phyloP scores from a whole-genome alignment of 1,284 basidiomycete genomes.

The Lentinula novae-zelandiae region DNA sequence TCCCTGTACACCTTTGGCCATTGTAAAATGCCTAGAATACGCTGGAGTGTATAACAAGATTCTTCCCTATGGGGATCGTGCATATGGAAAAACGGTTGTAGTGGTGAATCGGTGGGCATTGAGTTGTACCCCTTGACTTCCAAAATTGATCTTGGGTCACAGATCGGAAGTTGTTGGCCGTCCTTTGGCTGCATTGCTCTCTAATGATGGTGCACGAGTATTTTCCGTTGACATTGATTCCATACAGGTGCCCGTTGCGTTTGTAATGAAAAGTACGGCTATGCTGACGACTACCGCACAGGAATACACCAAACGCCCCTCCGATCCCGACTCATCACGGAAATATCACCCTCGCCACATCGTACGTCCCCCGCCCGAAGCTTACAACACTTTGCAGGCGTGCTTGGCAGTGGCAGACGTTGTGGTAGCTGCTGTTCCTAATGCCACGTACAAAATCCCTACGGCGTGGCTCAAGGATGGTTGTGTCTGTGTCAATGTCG shows the following conservation, averaged over 20 bases:
- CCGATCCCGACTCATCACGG: conserved; percentile 32
- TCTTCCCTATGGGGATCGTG: conserved; percentile 90
- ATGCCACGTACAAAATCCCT: conserved; percentile 83
- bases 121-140: not conserved
- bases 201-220: conserved; percentile 95
- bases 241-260: conserved; percentile 59
- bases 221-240: conserved; percentile 94
- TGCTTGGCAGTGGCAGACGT: conserved; percentile 84
- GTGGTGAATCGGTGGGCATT: conserved; percentile 84
- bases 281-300: conserved; percentile 20
- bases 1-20: conserved; percentile 94
- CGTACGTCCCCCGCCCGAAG: conserved; percentile 58
- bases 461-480: conserved; percentile 91
- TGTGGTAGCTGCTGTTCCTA: conserved; percentile 89
- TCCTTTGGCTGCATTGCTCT: conserved; percentile 88
- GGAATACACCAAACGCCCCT: conserved; percentile 91
- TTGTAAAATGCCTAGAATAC: conserved; percentile 92
- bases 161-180: conserved; percentile 97
- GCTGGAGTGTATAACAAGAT: conserved; percentile 91
- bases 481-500: conserved; percentile 90
- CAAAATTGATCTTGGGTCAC: not conserved
- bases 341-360: conserved; percentile 84
- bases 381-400: conserved; percentile 47
- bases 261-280: not conserved
- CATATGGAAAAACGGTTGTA: conserved; percentile 90